phyloP scores from a whole-genome alignment of 345 rosid genomes.

The Salix exigua region DNA sequence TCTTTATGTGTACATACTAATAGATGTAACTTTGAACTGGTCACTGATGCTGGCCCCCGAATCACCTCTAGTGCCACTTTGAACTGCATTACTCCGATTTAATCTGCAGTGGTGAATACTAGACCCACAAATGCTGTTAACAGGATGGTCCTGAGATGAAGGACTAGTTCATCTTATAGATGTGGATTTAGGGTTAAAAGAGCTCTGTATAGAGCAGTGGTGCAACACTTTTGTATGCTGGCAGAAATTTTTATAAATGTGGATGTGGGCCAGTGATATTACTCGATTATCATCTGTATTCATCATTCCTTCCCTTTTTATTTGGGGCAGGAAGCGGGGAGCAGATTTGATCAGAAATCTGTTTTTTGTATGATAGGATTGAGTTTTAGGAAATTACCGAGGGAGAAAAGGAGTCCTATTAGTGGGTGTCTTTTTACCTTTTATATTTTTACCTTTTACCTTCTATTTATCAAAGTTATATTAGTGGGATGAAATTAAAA shows the following conservation, averaged over 20 bases:
- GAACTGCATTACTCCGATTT: constrained; percentile 13
- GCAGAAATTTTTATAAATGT: not conserved
- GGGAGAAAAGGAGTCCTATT: not conserved
- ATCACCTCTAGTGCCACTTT: constrained; percentile 19
- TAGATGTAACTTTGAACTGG: constrained; percentile 34
- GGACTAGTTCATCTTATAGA: not conserved
- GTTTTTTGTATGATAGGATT: not conserved
- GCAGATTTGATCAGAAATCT: not conserved
- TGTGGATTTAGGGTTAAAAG: not conserved
- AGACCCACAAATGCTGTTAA: constrained; percentile 1
- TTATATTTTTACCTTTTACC: no score
- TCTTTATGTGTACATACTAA: constrained; percentile 31
- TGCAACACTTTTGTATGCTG: not conserved
- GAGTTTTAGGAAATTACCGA: not conserved
- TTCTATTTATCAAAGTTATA: no score
- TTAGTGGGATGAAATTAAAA: no score
- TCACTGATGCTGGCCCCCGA: constrained; percentile 30
- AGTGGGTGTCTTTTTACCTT: not conserved
- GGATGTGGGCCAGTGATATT: not conserved
- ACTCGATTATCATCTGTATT: not conserved
- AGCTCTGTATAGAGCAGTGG: not conserved
- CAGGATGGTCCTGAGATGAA: not conserved
- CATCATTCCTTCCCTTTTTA: no score
- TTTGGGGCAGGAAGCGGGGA: not conserved
- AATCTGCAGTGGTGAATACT: constrained; percentile 3